Conservation (phyloP, 2,329 filamentous ascomycete species). For the Hypoxylon sp. region DNA sequence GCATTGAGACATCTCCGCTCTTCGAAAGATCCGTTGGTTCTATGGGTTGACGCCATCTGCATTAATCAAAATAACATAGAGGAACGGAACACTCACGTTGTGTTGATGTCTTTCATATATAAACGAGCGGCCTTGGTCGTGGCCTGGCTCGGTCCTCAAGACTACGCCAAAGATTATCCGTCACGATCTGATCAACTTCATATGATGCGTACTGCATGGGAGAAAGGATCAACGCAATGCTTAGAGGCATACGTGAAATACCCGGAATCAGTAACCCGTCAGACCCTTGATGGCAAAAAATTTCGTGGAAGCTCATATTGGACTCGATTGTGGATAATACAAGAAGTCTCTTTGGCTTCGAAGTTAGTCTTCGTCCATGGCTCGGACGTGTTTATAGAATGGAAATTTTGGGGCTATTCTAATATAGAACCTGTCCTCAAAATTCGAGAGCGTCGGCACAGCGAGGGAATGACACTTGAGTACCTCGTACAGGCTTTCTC, state of each 20-base stretch:
- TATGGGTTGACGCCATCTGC: conserved; percentile 28
- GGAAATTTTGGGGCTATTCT: neutral
- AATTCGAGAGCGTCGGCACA: neutral
- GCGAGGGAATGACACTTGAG: conserved; percentile 11
- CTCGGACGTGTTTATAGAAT: neutral
- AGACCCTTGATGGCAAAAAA: neutral
- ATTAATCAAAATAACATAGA: conserved; percentile 11
- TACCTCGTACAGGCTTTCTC: conserved; percentile 15
- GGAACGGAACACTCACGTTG: conserved; percentile 12
- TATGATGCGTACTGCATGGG: neutral
- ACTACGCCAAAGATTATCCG: neutral
- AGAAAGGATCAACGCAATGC: neutral
- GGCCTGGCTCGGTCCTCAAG: conserved; percentile 25
- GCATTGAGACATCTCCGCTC: conserved; percentile 11
- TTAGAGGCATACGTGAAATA: neutral
- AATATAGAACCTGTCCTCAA: conserved; percentile 2
- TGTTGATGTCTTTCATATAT: conserved; percentile 34
- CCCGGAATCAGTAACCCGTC: neutral
- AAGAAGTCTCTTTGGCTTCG: conserved; percentile 28
- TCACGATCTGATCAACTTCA: neutral
- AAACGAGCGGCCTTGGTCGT: conserved; percentile 27
- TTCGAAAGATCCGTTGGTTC: neutral
- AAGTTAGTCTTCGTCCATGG: conserved; percentile 21
- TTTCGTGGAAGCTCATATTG: conserved; percentile 22
- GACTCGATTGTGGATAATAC: conserved; percentile 33